Conservation (phyloP, 805 yeast species). For the Starmerella etchellsii region DNA sequence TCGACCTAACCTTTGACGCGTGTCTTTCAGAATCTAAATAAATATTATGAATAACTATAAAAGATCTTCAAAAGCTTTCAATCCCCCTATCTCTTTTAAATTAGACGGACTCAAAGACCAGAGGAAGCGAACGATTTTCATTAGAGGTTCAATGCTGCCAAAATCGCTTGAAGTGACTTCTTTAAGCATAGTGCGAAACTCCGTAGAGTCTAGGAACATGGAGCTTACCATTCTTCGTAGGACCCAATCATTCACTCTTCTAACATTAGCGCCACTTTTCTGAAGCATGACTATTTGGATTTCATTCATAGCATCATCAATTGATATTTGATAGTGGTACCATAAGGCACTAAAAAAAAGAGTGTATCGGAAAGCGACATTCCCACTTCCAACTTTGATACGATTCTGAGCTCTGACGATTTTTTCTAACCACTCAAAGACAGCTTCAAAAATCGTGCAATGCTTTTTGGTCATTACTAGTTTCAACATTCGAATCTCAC, state of each 20-base stretch:
- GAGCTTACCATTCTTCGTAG: background rate
- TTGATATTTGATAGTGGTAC: constrained; percentile 9
- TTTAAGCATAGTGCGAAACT: background rate
- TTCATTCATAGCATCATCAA: constrained; percentile 7
- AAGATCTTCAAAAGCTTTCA: too few relatives aligned
- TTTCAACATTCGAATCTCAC: background rate
- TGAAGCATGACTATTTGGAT: background rate
- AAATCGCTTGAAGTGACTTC: background rate
- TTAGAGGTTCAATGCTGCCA: background rate
- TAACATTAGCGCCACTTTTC: background rate
- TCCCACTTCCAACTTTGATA: constrained; percentile 3
- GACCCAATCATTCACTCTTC: background rate
- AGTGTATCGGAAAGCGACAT: constrained; percentile 2
- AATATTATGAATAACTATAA: too few relatives aligned
- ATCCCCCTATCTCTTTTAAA: too few relatives aligned
- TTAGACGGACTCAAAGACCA: too few relatives aligned
- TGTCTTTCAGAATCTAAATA: too few relatives aligned
- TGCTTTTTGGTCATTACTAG: constrained; percentile 6
- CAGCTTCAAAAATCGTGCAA: constrained; percentile 8
- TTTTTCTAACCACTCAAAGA: constrained; percentile 8
- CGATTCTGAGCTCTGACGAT: constrained; percentile 2
- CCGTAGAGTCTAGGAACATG: constrained; percentile 2
- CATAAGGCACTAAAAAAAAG: constrained; percentile 12
- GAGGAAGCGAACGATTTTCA: background rate
- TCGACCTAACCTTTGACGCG: background rate